Evolutionary conservation across 2,329 filamentous ascomycete genomes (phyloP).

Genomic region (Metarhizium brunneum): DNA sequence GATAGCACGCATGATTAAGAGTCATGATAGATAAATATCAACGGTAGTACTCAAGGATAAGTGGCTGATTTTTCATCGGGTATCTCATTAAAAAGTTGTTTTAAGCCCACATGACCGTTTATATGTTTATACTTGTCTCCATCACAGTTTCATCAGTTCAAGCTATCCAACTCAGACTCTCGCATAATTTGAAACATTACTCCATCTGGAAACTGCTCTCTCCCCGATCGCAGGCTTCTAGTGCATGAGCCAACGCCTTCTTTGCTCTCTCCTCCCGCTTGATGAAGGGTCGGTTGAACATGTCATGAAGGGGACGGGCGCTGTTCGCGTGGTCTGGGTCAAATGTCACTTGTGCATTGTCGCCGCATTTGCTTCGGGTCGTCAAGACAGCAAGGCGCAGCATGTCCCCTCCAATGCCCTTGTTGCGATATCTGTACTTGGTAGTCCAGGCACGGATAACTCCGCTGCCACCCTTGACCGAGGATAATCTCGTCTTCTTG

Average conservation of each 20-base stretch:
- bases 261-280: conserved; percentile 45
- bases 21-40: too few species aligned
- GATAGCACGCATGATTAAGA: too few species aligned
- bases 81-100: neutral
- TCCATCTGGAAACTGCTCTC: conserved; percentile 5
- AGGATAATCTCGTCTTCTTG: conserved; percentile 2
- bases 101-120: neutral
- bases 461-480: conserved; percentile 44
- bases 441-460: conserved; percentile 78
- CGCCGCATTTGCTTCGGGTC: conserved; percentile 54
- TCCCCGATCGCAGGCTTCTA: conserved; percentile 12
- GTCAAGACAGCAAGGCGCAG: conserved; percentile 61
- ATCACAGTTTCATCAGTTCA: too few species aligned
- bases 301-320: conserved; percentile 42
- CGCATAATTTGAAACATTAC: neutral
- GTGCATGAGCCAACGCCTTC: conserved; percentile 28
- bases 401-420: conserved; percentile 62
- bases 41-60: too few species aligned
- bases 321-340: conserved; percentile 70
- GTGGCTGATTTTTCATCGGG: too few species aligned
- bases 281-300: conserved; percentile 51
- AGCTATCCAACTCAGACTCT: neutral
- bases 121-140: too few species aligned
- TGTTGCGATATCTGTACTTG: conserved; percentile 55
- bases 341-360: conserved; percentile 55